Conservation (phyloP, 257 asterid species). For the Lithospermum erythrorhizon region DNA sequence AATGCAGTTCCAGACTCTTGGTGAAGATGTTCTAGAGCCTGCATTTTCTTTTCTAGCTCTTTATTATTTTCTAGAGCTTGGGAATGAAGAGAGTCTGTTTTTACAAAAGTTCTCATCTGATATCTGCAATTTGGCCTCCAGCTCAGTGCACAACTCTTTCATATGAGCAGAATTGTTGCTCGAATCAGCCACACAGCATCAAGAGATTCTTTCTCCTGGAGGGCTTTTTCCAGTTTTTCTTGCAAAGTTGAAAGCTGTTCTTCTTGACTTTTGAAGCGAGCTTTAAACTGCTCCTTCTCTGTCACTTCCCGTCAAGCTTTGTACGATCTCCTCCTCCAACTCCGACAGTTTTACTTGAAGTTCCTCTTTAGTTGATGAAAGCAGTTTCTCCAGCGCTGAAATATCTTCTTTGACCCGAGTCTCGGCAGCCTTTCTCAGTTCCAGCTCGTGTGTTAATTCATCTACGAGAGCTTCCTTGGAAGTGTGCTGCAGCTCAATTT, state of each 20-base stretch:
- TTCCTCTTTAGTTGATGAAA: constrained; percentile 29
- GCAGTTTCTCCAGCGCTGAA: constrained; percentile 37
- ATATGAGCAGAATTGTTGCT: constrained; percentile 36
- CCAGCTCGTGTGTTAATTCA: constrained; percentile 49
- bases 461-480: constrained; percentile 45
- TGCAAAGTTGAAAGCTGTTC: constrained; percentile 23
- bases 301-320: constrained; percentile 45
- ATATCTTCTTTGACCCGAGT: constrained; percentile 41
- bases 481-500: constrained; percentile 51
- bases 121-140: constrained; percentile 62
- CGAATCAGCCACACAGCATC: constrained; percentile 50
- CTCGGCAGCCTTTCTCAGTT: constrained; percentile 40
- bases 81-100: constrained; percentile 58
- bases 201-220: constrained; percentile 42
- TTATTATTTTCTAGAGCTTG: constrained; percentile 58
- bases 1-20: constrained; percentile 42
- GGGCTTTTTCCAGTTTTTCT: constrained; percentile 41
- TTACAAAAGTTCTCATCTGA: constrained; percentile 69
- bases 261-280: constrained; percentile 38
- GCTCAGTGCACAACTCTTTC: constrained; percentile 65
- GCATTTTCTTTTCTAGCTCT: constrained; percentile 69
- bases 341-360: constrained; percentile 39
- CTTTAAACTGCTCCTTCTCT: constrained; percentile 33
- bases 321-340: constrained; percentile 41
- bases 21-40: constrained; percentile 57